Percentiles rank a stretch among this genome's conserved stretches.
These are phyloP conservation scores for Candida pseudoglaebosa DNA, from an alignment of 805 yeast species.

Conservation along the genomic window DNA sequence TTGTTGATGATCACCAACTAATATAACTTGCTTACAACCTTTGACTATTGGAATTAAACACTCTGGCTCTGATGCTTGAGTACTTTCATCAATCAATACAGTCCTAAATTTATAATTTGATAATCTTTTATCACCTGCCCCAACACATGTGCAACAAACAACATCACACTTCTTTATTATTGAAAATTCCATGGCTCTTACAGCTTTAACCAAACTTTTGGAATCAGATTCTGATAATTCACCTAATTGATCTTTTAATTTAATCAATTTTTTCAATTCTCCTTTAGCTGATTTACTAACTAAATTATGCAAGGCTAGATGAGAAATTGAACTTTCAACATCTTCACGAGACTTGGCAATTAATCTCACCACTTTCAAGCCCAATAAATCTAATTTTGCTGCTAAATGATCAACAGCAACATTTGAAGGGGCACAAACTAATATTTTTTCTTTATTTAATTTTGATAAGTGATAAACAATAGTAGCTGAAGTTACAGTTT, in stretches of 20 bases:
- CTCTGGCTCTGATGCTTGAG: conserved; percentile 94
- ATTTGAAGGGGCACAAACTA: conserved; percentile 94
- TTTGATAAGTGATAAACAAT: conserved; percentile 73
- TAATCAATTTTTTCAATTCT: conserved; percentile 54
- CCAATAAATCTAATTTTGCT: conserved; percentile 61
- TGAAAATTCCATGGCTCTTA: conserved; percentile 46
- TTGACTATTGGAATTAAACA: conserved; percentile 82
- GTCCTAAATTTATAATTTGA: conserved; percentile 57
- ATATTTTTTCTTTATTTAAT: conserved; percentile 56
- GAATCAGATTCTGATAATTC: conserved; percentile 60
- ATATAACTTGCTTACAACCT: conserved; percentile 83
- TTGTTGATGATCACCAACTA: conserved; percentile 96
- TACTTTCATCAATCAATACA: conserved; percentile 86
- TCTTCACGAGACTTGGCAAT: conserved; percentile 79
- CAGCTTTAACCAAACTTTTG: conserved; percentile 31
- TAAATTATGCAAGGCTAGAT: conserved; percentile 53
- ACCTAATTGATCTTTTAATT: conserved; percentile 60
- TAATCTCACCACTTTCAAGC: conserved; percentile 73
- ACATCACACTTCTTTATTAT: conserved; percentile 63
- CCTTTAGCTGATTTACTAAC: conserved; percentile 49
- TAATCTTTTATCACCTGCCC: conserved; percentile 78
- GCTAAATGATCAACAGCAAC: conserved; percentile 94
- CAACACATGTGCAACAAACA: conserved; percentile 87
- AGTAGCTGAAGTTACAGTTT: conserved; percentile 89
- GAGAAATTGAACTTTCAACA: conserved; percentile 59